Base-by-base conservation (phyloP, 768 basidiomycete genomes). In the Paxillus rubicundulus region DNA sequence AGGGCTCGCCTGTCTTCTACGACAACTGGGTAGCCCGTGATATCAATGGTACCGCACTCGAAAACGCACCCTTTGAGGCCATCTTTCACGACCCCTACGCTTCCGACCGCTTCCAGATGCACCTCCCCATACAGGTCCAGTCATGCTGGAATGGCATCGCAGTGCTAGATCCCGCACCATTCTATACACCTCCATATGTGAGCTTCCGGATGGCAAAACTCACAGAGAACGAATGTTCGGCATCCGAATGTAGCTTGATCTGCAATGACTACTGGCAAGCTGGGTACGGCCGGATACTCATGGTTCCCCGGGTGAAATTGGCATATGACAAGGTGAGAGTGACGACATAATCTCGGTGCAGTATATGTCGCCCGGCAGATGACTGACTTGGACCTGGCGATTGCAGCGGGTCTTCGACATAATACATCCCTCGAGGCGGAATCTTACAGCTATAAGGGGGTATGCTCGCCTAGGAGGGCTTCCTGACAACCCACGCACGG, bases 81-180 rank as follows among this genome's bases (percentile, higher is more conserved):
- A 86, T 99, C 56, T 97, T 99, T 80, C 94, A 92, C 66, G 86
- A 98, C 63, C 67, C 78, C 5, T 71, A 82, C 21, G 89, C 89
- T 2, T 80, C 84, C 12, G 75, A 82, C 40, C 83, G 93, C 28
- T 99, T 95, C 82, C 90, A 92, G 68, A 76, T 81, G 38, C 96
- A 99, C 68, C 79, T 99, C 1, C 96, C 97, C 0, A 75, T 98
- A 18, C 97, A 99, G 67, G 92, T 98, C 21, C 96, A 98, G 73
- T 87, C 89, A 4, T 99, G 96, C 72, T 98, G 97, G 97, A 99
- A 98, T 67, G 97, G 97, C 16, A 87, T 98, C 60, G 95, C 96
- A 32, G 76, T 99, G 8, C 79, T 98, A 49, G 97, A 98, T 66
- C 94, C 97, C 0, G 94, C 88, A 9, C 97, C 97, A 6, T 89